Evolutionary conservation across 805 yeast genomes (phyloP).

Genomic region (Lipomyces sp.): DNA sequence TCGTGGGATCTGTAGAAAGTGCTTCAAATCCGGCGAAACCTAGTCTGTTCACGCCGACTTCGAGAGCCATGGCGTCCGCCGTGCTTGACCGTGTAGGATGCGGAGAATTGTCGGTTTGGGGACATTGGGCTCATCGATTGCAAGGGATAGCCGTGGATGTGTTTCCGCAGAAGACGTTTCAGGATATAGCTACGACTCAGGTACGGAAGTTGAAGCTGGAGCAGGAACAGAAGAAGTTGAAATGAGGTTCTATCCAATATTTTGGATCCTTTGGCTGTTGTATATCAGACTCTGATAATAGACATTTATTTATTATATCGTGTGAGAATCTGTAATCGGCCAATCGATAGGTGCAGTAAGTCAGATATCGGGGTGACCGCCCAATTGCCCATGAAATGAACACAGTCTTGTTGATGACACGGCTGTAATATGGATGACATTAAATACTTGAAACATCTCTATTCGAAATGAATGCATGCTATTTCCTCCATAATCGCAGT

Average conservation of each 20-base stretch:
- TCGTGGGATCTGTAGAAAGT: background rate
- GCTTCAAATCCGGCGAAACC: background rate
- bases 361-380: background rate
- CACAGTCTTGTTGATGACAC: too few species aligned
- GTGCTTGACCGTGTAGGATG: background rate
- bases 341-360: background rate
- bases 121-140: background rate
- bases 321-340: background rate
- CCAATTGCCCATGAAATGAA: background rate
- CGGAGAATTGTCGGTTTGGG: background rate
- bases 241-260: background rate
- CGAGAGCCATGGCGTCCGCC: conserved; percentile 3
- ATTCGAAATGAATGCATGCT: too few species aligned
- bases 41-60: background rate
- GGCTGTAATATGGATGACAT: too few species aligned
- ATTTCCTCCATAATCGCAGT: too few species aligned
- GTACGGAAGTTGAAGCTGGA: background rate
- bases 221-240: background rate
- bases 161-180: conserved; percentile 2
- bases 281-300: background rate
- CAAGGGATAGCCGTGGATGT: background rate
- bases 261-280: background rate
- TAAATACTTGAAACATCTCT: too few species aligned
- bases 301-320: background rate
- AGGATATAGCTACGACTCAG: background rate